Percentiles rank a stretch among this genome's conserved stretches.
phyloP scores from a whole-genome alignment of 2,329 filamentous ascomycete genomes.

The Intubia oerlemansii region DNA sequence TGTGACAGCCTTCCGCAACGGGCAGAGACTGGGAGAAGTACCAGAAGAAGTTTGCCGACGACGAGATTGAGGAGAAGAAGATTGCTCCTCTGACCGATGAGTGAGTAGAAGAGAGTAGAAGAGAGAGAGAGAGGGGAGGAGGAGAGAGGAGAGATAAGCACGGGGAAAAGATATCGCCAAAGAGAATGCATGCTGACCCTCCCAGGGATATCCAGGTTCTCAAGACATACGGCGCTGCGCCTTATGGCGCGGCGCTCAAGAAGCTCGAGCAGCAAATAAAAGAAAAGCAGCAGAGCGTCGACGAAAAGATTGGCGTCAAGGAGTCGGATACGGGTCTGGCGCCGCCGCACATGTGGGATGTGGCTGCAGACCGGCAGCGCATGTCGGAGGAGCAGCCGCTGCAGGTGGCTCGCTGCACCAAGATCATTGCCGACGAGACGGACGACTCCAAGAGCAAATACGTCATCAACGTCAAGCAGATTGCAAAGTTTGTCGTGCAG shows the following conservation, averaged over 20 bases:
- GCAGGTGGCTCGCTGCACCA: constrained; percentile 93
- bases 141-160: background rate
- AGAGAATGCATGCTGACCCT: background rate
- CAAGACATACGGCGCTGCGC: constrained; percentile 95
- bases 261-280: constrained; percentile 99
- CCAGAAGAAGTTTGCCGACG: constrained; percentile 88
- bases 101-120: too few relatives aligned
- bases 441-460: constrained; percentile 98
- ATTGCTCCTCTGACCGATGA: constrained; percentile 93
- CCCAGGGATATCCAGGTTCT: constrained; percentile 92
- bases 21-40: constrained; percentile 97
- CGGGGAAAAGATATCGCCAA: too few relatives aligned
- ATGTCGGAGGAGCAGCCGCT: constrained; percentile 97
- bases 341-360: constrained; percentile 96
- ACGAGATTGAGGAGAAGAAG: constrained; percentile 98
- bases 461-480: constrained; percentile 99
- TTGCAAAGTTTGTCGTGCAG: constrained; percentile 97
- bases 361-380: constrained; percentile 90
- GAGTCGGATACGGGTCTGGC: constrained; percentile 98
- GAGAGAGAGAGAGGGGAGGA: too few relatives aligned
- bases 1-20: constrained; percentile 82
- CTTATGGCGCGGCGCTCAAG: constrained; percentile 83
- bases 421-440: constrained; percentile 95
- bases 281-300: constrained; percentile 92
- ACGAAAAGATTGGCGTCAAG: constrained; percentile 92